Evolutionary conservation across 1,139 yeast genomes (phyloP).

Genomic region (Yamadazyma buinensis): DNA sequence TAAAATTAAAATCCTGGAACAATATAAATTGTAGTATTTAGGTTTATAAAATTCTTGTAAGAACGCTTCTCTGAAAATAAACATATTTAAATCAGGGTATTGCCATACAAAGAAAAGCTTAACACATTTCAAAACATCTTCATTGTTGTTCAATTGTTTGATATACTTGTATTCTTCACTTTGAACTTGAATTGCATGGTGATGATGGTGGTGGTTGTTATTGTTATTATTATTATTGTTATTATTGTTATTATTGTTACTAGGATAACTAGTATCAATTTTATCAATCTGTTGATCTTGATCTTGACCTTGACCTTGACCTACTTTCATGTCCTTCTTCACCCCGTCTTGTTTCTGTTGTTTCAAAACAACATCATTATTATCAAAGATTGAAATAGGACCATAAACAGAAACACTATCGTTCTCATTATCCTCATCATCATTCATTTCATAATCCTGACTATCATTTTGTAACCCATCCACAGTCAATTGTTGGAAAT

Average conservation of each 20-base stretch:
- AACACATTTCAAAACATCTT: constrained; percentile 46
- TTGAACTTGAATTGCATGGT: constrained; percentile 16
- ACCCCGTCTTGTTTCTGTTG: no score
- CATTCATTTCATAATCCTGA: background rate
- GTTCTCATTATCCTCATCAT: constrained; percentile 5
- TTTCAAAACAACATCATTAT: no score
- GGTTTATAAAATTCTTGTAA: constrained; percentile 54
- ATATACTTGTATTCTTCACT: constrained; percentile 23
- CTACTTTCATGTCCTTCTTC: no score
- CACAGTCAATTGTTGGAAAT: constrained; percentile 14
- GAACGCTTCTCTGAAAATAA: constrained; percentile 64
- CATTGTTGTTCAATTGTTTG: constrained; percentile 31
- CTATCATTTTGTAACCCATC: constrained; percentile 6
- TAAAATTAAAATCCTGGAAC: constrained; percentile 48
- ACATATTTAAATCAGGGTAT: constrained; percentile 62
- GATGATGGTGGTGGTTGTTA: constrained; percentile 18
- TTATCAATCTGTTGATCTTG: constrained; percentile 12
- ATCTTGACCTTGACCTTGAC: no score
- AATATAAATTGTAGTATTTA: constrained; percentile 42
- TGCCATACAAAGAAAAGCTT: constrained; percentile 61
- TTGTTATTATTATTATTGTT: no score
- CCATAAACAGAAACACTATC: constrained; percentile 3
- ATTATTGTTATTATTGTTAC: no score
- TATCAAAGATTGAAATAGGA: no score
- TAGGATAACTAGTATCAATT: constrained; percentile 34